Percentiles rank a stretch among this genome's conserved stretches.
phyloP scores from a whole-genome alignment of 208 protist genomes.

The Leptomonas seymouri region DNA sequence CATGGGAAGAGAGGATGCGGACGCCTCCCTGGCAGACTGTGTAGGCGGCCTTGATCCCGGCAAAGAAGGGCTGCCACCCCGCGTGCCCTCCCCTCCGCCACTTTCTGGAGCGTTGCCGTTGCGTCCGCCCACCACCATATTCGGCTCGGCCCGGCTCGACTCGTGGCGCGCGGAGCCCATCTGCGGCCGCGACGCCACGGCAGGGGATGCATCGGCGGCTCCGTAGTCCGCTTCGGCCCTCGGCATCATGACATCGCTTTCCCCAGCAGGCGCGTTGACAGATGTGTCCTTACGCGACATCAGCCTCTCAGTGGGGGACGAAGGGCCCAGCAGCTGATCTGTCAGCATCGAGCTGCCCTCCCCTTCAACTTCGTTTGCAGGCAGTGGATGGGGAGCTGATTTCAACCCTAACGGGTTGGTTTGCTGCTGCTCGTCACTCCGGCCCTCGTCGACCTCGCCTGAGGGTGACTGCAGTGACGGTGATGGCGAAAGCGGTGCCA shows the following conservation, averaged over 20 bases:
- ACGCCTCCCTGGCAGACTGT: neutral
- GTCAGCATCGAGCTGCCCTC: slow-evolving; percentile 4
- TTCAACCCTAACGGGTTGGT: neutral
- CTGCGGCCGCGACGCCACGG: neutral
- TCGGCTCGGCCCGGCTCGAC: neutral
- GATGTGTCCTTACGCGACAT: neutral
- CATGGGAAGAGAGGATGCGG: neutral
- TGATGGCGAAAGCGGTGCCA: neutral
- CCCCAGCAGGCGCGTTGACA: neutral
- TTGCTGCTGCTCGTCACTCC: neutral
- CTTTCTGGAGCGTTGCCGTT: slow-evolving; percentile 9
- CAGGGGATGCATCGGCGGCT: neutral
- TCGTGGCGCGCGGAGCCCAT: neutral
- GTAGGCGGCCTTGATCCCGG: slow-evolving; percentile 2
- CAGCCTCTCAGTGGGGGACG: neutral
- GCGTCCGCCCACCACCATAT: neutral
- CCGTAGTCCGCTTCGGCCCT: neutral
- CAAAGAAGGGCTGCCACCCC: slow-evolving; percentile 7
- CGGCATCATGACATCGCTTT: neutral
- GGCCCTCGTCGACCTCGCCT: neutral
- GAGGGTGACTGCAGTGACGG: neutral
- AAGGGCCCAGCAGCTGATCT: slow-evolving; percentile 17
- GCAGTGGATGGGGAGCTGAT: neutral
- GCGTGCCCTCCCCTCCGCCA: slow-evolving; percentile 1
- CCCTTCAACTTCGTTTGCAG: neutral